These are phyloP conservation scores for Neoboletus subvelutipes DNA, from an alignment of 768 basidiomycete species.

Conservation along the genomic window DNA sequence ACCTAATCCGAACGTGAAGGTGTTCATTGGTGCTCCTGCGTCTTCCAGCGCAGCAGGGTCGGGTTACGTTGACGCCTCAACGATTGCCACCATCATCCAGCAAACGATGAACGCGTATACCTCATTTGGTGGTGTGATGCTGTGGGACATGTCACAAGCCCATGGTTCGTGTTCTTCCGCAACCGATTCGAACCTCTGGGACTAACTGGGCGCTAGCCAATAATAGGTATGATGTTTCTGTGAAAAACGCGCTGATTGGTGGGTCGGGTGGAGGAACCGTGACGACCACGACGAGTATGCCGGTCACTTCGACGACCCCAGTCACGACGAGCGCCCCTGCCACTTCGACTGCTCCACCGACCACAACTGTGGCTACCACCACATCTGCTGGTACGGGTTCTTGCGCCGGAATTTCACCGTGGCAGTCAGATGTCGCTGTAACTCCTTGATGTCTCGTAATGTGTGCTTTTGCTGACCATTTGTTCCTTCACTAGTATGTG, in stretches of 20 bases:
- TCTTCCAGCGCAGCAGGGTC: slow-evolving; percentile 43
- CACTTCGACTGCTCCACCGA: slow-evolving; percentile 8
- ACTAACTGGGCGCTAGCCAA: slow-evolving; percentile 41
- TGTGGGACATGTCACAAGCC: slow-evolving; percentile 49
- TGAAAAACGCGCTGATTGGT: slow-evolving; percentile 55
- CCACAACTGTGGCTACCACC: slow-evolving; percentile 1
- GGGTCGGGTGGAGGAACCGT: slow-evolving; percentile 33
- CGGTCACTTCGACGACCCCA: slow-evolving; percentile 13
- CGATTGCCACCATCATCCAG: slow-evolving; percentile 35
- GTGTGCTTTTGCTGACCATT: background rate
- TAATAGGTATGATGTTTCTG: slow-evolving; percentile 54
- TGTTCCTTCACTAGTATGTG: slow-evolving; percentile 35
- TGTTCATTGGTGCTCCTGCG: slow-evolving; percentile 51
- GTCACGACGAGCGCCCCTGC: slow-evolving; percentile 5
- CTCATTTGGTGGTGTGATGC: slow-evolving; percentile 47
- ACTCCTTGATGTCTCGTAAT: background rate
- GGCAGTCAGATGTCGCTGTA: slow-evolving; percentile 42
- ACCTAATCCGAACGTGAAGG: slow-evolving; percentile 45
- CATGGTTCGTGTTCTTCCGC: slow-evolving; percentile 30
- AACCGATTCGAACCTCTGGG: background rate
- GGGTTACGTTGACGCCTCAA: slow-evolving; percentile 41
- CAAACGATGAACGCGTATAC: slow-evolving; percentile 37
- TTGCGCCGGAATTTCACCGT: slow-evolving; percentile 45
- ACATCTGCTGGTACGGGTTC: slow-evolving; percentile 21
- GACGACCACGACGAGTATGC: background rate